These are phyloP conservation scores for Stereocaulon alpinum DNA, from an alignment of 495 filamentous ascomycete species.

Conservation along the genomic window DNA sequence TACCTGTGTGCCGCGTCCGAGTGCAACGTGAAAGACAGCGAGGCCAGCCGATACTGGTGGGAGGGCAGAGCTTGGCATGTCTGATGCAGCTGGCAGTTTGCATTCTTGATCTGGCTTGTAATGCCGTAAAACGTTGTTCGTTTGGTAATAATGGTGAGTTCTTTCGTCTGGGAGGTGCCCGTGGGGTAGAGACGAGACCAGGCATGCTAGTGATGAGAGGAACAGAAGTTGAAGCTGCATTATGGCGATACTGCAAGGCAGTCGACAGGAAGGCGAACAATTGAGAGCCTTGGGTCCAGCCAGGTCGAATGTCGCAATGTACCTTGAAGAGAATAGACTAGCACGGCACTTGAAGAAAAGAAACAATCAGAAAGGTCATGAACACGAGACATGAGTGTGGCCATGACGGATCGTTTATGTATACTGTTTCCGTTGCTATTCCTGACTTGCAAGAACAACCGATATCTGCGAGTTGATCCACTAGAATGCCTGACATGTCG, in stretches of 20 bases:
- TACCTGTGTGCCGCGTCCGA: constrained; percentile 71
- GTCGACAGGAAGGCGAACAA: background rate
- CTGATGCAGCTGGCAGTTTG: constrained; percentile 31
- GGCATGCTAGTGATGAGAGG: constrained; percentile 6
- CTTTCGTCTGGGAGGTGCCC: background rate
- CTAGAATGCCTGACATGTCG: background rate
- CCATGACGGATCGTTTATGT: constrained; percentile 6
- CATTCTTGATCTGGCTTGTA: constrained; percentile 24
- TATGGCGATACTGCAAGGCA: background rate
- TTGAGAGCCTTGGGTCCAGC: background rate
- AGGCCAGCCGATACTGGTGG: constrained; percentile 48
- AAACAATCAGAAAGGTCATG: background rate
- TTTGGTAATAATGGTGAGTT: background rate
- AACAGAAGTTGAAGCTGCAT: constrained; percentile 12
- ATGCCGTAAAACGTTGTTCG: background rate
- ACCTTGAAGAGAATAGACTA: background rate
- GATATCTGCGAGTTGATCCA: background rate
- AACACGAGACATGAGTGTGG: background rate
- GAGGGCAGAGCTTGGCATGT: constrained; percentile 38
- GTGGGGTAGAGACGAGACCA: constrained; percentile 11
- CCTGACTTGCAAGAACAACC: background rate
- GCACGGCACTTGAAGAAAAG: background rate
- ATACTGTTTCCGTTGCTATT: constrained; percentile 5
- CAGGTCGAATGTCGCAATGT: background rate
- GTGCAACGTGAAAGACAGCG: constrained; percentile 59